These are phyloP conservation scores for Pleurotus ostreatus DNA, from an alignment of 768 basidiomycete species.

Conservation along the genomic window DNA sequence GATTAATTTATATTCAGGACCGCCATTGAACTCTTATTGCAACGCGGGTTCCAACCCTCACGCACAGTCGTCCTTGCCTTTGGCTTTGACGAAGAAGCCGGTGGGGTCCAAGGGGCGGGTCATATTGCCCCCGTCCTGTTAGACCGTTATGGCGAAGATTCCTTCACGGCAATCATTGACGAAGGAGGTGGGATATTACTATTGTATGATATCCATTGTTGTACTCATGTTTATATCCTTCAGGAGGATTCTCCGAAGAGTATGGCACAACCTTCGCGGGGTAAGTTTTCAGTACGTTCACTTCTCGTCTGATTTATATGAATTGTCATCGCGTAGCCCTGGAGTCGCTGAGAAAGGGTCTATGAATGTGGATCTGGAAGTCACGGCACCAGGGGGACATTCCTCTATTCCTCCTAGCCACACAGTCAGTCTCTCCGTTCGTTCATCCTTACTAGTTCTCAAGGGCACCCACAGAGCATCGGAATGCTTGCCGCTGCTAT, in stretches of 20 bases:
- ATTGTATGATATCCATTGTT: neutral
- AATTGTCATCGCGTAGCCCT: conserved; percentile 25
- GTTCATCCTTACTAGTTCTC: neutral
- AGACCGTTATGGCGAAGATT: conserved; percentile 61
- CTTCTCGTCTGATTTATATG: neutral
- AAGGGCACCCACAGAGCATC: conserved; percentile 48
- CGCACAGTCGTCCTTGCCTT: conserved; percentile 60
- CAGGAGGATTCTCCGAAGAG: conserved; percentile 41
- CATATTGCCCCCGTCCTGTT: conserved; percentile 44
- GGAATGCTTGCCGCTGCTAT: conserved; percentile 75
- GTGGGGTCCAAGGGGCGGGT: conserved; percentile 55
- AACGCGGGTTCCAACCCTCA: conserved; percentile 56
- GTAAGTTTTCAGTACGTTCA: neutral
- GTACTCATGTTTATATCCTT: neutral
- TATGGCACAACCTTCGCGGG: conserved; percentile 55
- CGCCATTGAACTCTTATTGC: conserved; percentile 61
- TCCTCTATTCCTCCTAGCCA: conserved; percentile 81
- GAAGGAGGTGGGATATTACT: conserved; percentile 64
- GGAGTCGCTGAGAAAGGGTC: conserved; percentile 75
- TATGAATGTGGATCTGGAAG: conserved; percentile 55
- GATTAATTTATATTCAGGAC: conserved; percentile 22
- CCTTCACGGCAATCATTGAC: conserved; percentile 78
- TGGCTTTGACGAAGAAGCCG: conserved; percentile 76
- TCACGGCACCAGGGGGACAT: conserved; percentile 75
- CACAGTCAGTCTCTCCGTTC: conserved; percentile 43